Conservation (phyloP, 257 asterid genomes). For the Ajuga chamaepitys region DNA sequence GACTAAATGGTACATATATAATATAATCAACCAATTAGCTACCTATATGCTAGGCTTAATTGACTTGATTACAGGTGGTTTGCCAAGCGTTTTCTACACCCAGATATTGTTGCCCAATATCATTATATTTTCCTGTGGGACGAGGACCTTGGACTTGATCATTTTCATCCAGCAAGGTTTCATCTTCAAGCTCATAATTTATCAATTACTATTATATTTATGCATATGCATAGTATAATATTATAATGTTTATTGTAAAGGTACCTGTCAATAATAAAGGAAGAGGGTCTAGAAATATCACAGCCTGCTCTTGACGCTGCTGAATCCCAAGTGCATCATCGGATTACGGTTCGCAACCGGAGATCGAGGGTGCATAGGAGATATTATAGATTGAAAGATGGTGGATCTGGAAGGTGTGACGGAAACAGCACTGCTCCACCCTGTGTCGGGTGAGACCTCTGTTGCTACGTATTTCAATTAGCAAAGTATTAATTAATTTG, state of each 20-base stretch:
- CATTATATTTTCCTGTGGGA: too few species aligned
- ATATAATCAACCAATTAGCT: neutral
- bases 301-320: slow-evolving; percentile 82
- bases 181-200: too few species aligned
- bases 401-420: slow-evolving; percentile 56
- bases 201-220: too few species aligned
- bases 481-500: neutral
- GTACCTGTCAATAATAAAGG: slow-evolving; percentile 64
- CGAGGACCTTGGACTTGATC: too few species aligned
- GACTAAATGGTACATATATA: slow-evolving; percentile 56
- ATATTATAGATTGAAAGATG: slow-evolving; percentile 42
- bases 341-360: slow-evolving; percentile 56
- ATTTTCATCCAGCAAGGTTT: too few species aligned
- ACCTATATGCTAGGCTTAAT: too few species aligned
- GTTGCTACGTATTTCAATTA: neutral
- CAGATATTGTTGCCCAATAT: too few species aligned
- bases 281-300: slow-evolving; percentile 89
- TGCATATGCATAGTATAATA: too few species aligned
- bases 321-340: slow-evolving; percentile 73
- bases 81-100: too few species aligned
- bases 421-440: slow-evolving; percentile 78
- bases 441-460: slow-evolving; percentile 70
- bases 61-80: too few species aligned
- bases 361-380: slow-evolving; percentile 79
- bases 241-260: slow-evolving; percentile 41